Evolutionary conservation across 495 filamentous ascomycete species (phyloP).

Genomic region (Lindgomyces ingoldianus): DNA sequence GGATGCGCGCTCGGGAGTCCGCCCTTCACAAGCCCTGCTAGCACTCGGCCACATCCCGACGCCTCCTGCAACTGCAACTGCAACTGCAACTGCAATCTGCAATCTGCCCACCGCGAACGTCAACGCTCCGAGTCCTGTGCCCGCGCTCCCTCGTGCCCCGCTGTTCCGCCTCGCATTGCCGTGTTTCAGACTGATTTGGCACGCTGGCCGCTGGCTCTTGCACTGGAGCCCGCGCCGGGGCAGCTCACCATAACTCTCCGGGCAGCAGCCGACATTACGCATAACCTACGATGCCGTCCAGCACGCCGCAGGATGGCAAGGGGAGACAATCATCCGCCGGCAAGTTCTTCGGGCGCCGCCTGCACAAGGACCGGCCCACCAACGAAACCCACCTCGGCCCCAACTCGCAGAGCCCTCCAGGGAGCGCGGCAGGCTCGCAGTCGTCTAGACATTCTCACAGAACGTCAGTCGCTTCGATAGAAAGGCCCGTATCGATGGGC

Average conservation of each 20-base stretch:
- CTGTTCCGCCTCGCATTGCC: background rate
- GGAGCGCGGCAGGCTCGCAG: slow-evolving; percentile 64
- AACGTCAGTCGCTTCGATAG: slow-evolving; percentile 73
- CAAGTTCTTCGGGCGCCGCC: slow-evolving; percentile 81
- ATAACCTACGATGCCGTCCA: slow-evolving; percentile 38
- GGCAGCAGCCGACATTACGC: slow-evolving; percentile 12
- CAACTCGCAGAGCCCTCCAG: slow-evolving; percentile 50
- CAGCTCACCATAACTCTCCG: too few relatives aligned
- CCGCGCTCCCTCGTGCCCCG: too few relatives aligned
- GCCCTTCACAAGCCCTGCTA: too few relatives aligned
- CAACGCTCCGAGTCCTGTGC: too few relatives aligned
- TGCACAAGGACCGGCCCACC: slow-evolving; percentile 68
- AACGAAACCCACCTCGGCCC: slow-evolving; percentile 54
- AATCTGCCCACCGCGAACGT: too few relatives aligned
- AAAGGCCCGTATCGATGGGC: slow-evolving; percentile 55
- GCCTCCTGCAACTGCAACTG: too few relatives aligned
- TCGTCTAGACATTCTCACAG: slow-evolving; percentile 79
- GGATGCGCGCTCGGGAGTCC: too few relatives aligned
- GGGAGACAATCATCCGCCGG: slow-evolving; percentile 78
- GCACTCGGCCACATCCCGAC: too few relatives aligned
- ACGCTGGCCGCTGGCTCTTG: background rate
- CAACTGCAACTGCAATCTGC: too few relatives aligned
- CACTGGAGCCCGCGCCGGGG: too few relatives aligned
- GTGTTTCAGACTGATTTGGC: slow-evolving; percentile 7
- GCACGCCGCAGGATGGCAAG: slow-evolving; percentile 68